Base-by-base conservation (phyloP, 2,329 filamentous ascomycete species). In the Paramyrothecium sp. region DNA sequence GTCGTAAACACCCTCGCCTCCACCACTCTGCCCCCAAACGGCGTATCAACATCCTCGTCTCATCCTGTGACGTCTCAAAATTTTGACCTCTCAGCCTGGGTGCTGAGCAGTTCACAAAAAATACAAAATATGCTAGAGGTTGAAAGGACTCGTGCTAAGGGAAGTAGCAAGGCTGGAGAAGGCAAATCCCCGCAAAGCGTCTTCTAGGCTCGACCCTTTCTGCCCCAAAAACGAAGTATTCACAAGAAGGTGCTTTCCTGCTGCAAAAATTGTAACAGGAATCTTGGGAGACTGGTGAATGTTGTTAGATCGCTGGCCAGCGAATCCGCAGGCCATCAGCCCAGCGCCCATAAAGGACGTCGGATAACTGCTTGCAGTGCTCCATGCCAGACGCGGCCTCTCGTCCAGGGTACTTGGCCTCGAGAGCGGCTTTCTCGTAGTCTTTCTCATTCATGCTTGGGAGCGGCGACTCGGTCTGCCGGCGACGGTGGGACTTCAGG, bases 321-420 rank as follows among this genome's bases (percentile, higher is more conserved):
- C 89, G 81, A 55, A 85, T 82, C 61, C 88, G 87, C 65, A 98
- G 77, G 2, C 92, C 92, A 58, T 96, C 91, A 3, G 89, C 87
- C 95, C 95, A 99, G 48, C 94, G 85, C 17, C 88, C 86, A 75
- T 97, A 98, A 20, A 99, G 83, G 20, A 96, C 91, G 71, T 97
- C 92, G 1, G 91, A 91, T 41, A 98, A 81, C 70, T 96, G 87
- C 69, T 92, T 91, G 63, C 89, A 90, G 74, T 97, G 94, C 73
- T 97, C 93, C 91, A 97, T 94, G 2, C 92, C 94, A 1, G 87
- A 83, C 51, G 75, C 74, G 2, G 81, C 69, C 54, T 81, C 76
- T 44, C 81, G 79, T 2, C 82, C 83, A 2, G 83, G 84, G 55
- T 82, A 85, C 64, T 79, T 83, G 17, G 78, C 73, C 63, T 83